Evolutionary conservation across 805 yeast species (phyloP).

Genomic region (Saturnispora bothae): DNA sequence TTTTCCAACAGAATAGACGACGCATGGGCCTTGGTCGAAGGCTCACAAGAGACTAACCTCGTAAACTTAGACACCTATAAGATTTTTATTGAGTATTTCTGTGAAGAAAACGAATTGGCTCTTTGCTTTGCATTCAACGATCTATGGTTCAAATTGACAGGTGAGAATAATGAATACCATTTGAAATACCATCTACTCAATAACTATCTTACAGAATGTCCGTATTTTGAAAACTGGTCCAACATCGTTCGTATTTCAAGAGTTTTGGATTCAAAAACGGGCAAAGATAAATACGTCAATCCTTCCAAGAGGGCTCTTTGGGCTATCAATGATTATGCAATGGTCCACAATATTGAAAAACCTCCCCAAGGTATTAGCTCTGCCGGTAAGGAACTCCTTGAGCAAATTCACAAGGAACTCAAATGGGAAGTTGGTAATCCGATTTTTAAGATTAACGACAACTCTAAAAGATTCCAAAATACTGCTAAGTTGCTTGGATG

Average conservation of each 20-base stretch:
- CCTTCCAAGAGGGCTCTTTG: constrained; percentile 5
- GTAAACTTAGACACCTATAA: constrained; percentile 17
- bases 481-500: constrained; percentile 11
- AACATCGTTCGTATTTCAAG: constrained; percentile 14
- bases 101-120: constrained; percentile 15
- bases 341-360: constrained; percentile 15
- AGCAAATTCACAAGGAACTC: constrained; percentile 11
- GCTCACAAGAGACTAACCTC: constrained; percentile 3
- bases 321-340: constrained; percentile 16
- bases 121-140: constrained; percentile 20
- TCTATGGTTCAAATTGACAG: constrained; percentile 13
- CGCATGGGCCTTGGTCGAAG: constrained; percentile 15
- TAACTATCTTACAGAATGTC: constrained; percentile 13
- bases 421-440: constrained; percentile 15
- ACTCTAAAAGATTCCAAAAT: constrained; percentile 12
- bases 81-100: constrained; percentile 16
- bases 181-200: constrained; percentile 16
- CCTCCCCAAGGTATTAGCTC: constrained; percentile 10
- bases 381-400: constrained; percentile 11
- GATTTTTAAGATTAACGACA: constrained; percentile 10
- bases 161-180: constrained; percentile 8
- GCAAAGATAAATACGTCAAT: constrained; percentile 6
- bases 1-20: constrained; percentile 10
- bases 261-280: constrained; percentile 5
- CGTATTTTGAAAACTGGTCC: constrained; percentile 22